Evolutionary conservation across 2,329 filamentous ascomycete genomes (phyloP).

Genomic region (Fusarium marasasianum): DNA sequence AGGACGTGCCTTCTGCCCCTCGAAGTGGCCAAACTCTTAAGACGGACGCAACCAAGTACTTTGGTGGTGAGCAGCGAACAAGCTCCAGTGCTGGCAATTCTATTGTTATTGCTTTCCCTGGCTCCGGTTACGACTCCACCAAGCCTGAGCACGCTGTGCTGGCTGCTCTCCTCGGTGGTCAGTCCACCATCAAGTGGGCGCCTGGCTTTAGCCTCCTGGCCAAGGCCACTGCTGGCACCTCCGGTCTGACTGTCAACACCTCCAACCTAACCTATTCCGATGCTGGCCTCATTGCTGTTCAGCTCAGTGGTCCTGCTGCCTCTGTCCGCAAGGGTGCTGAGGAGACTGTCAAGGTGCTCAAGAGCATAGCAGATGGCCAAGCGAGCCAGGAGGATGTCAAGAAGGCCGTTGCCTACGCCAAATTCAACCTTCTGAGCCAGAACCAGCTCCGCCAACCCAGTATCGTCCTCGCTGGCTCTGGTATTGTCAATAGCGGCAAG

Average conservation of each 20-base stretch:
- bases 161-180: conserved; percentile 86
- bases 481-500: conserved; percentile 83
- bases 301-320: conserved; percentile 77
- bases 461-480: conserved; percentile 84
- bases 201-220: conserved; percentile 90
- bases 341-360: conserved; percentile 82
- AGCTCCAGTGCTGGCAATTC: conserved; percentile 81
- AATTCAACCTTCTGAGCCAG: conserved; percentile 88
- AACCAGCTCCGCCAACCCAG: conserved; percentile 81
- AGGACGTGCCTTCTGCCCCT: conserved; percentile 67
- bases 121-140: conserved; percentile 81
- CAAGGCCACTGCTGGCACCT: conserved; percentile 75
- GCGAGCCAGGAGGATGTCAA: conserved; percentile 85
- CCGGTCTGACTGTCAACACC: conserved; percentile 75
- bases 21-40: conserved; percentile 63
- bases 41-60: conserved; percentile 81
- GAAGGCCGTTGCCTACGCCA: conserved; percentile 92
- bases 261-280: conserved; percentile 91
- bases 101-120: conserved; percentile 90
- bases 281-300: conserved; percentile 86
- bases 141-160: conserved; percentile 93
- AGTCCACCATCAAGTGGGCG: conserved; percentile 95
- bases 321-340: conserved; percentile 79
- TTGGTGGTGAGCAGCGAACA: conserved; percentile 92
- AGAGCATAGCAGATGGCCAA: conserved; percentile 79